Base-by-base conservation (phyloP, 331 rosid species). In the Telfairia occidentalis region DNA sequence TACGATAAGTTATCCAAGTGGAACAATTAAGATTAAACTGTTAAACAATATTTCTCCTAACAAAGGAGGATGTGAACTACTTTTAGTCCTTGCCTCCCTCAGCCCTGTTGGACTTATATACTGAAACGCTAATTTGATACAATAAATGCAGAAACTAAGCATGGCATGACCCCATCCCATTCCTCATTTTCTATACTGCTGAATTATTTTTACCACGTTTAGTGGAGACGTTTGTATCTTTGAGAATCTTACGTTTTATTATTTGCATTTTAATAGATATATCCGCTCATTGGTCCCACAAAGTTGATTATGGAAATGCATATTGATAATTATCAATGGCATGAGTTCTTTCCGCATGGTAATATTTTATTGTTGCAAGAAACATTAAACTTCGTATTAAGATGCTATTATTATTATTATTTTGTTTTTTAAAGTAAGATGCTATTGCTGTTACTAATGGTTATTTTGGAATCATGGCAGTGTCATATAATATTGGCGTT, bases 301-400 rank as follows among this genome's bases (percentile, higher is more conserved):
- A 94, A 91, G 77, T 5, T 86, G 80, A 90, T 94, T 82, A 88
- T 91, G 97, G 52, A 74, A 73, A 90, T 94, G 87, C 76, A 78
- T 24, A 82, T 94, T 21, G 85, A 79, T 71, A 91, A 88, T 85
- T 90, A 90, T 81, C 89, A 94, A 80, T 94, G 98, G 98, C 96
- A 90, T 70, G 96, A 94, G 83, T 87, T 94, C 92, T 94, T 94
- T 87, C 96, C 97, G 23, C 77, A 87, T 78, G 97, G 98, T 94
- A 85, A 81, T 49, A 54, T 81, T 58, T 78, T 66, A 71, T 54
- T 69, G 30, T 71, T 45, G 66, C 78, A 52, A 55, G 11, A 57
- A 59, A 28, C 37, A 71, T 77, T 81, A 73, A 69, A 30, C 76
- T 69, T 67, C 1, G 21, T 42, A 38, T 38, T 73, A 57, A 28